Conservation (phyloP, 2,329 filamentous ascomycete genomes). For the Coniochaeta prunicola region DNA sequence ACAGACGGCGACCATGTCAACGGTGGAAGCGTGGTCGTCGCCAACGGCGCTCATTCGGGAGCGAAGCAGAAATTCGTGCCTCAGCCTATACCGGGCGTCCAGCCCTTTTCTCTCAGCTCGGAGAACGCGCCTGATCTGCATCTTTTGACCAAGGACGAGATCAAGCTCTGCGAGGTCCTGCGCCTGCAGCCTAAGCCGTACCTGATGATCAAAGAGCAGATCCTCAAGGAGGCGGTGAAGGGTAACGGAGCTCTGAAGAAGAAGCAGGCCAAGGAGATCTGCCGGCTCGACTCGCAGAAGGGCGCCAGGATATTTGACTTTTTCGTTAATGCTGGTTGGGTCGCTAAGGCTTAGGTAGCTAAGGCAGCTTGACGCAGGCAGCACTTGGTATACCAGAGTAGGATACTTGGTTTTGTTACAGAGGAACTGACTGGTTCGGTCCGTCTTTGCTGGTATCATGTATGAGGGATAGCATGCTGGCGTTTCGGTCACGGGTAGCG, state of each 20-base stretch:
- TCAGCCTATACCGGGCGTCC: constrained; percentile 52
- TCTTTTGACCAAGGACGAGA: constrained; percentile 75
- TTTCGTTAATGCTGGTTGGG: constrained; percentile 87
- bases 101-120: constrained; percentile 60
- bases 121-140: constrained; percentile 79
- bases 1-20: constrained; percentile 36
- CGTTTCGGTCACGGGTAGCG: not conserved
- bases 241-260: constrained; percentile 84
- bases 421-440: not conserved
- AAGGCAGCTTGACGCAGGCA: not conserved
- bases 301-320: constrained; percentile 87
- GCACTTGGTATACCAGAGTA: too few relatives aligned
- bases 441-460: not conserved
- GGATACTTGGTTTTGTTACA: too few relatives aligned
- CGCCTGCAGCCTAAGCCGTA: constrained; percentile 92
- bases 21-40: constrained; percentile 19
- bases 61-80: constrained; percentile 45
- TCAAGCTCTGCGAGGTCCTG: constrained; percentile 76
- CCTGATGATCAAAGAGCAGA: constrained; percentile 83
- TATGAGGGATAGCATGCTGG: not conserved
- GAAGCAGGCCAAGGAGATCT: constrained; percentile 85
- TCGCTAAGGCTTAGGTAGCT: constrained; percentile 63
- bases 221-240: constrained; percentile 87
- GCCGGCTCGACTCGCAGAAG: constrained; percentile 76
- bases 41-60: constrained; percentile 22